These are phyloP conservation scores for Tanozyma kutaoensis DNA, from an alignment of 805 yeast species.

Conservation along the genomic window DNA sequence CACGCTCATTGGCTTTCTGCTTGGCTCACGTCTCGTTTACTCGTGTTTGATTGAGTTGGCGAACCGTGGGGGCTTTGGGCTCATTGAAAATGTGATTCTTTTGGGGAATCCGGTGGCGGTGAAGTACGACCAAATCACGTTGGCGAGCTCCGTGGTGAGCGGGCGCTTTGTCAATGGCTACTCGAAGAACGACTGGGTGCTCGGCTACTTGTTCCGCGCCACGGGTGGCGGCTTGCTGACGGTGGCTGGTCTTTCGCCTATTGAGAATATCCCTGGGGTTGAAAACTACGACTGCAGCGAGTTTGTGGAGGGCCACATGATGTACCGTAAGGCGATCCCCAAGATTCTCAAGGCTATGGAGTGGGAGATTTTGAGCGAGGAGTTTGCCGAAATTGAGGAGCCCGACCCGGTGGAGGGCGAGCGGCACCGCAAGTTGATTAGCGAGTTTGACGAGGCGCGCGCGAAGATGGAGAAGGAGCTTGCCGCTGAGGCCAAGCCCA, in stretches of 20 bases:
- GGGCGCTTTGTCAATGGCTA: slow-evolving; percentile 86
- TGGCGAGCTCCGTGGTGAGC: slow-evolving; percentile 76
- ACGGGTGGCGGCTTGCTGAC: slow-evolving; percentile 87
- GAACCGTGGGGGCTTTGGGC: slow-evolving; percentile 72
- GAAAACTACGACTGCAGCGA: slow-evolving; percentile 86
- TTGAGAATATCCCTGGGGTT: slow-evolving; percentile 46
- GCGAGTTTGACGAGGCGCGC: slow-evolving; percentile 80
- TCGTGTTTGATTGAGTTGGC: slow-evolving; percentile 84
- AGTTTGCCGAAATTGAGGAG: slow-evolving; percentile 90
- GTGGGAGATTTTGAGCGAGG: slow-evolving; percentile 78
- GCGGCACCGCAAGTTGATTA: slow-evolving; percentile 67
- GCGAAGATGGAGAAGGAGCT: slow-evolving; percentile 39
- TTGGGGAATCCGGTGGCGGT: slow-evolving; percentile 85
- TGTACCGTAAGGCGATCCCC: slow-evolving; percentile 92
- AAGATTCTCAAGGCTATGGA: slow-evolving; percentile 53
- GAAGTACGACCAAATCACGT: slow-evolving; percentile 60
- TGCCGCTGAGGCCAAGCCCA: slow-evolving; percentile 17
- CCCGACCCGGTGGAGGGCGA: slow-evolving; percentile 84
- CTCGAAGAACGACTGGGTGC: slow-evolving; percentile 88
- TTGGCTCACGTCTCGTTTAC: slow-evolving; percentile 85
- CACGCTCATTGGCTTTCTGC: slow-evolving; percentile 83
- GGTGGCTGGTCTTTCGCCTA: slow-evolving; percentile 82
- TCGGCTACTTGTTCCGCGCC: slow-evolving; percentile 90
- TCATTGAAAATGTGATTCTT: slow-evolving; percentile 76
- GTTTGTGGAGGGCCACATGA: slow-evolving; percentile 89